phyloP scores from a whole-genome alignment of 2,329 filamentous ascomycete species.

The Myriosclerotinia curreyana region DNA sequence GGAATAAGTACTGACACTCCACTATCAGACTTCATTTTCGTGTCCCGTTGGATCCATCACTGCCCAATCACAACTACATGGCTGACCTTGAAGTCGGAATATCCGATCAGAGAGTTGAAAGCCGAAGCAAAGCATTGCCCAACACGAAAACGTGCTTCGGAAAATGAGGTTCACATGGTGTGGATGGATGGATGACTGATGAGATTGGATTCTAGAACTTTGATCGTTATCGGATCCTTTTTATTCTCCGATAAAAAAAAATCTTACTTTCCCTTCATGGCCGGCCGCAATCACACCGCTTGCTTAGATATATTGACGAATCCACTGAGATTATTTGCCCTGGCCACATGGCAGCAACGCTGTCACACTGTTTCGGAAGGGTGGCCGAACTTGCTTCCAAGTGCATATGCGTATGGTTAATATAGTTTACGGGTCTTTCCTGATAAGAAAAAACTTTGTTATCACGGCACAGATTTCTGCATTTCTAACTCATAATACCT shows the following conservation, averaged over 20 bases:
- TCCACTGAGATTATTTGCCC: background rate
- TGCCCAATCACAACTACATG: constrained; percentile 11
- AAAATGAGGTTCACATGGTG: background rate
- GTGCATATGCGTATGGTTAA: background rate
- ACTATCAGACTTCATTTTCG: constrained; percentile 13
- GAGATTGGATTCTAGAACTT: constrained; percentile 10
- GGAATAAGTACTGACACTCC: constrained; percentile 1
- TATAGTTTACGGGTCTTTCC: background rate
- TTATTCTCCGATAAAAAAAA: background rate
- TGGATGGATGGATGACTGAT: no score
- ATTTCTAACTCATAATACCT: background rate
- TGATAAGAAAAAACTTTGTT: constrained; percentile 3
- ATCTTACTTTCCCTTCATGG: background rate
- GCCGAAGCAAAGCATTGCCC: background rate
- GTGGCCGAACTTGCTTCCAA: background rate
- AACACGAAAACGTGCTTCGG: background rate
- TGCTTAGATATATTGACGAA: background rate
- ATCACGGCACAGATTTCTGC: background rate
- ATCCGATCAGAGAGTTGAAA: background rate
- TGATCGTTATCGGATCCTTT: background rate
- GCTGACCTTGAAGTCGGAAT: background rate
- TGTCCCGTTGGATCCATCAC: background rate
- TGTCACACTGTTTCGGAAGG: background rate
- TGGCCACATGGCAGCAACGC: constrained; percentile 12
- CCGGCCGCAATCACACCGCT: background rate